Conservation (phyloP, 352 stramenopile genomes). For the Sclerospora graminicola region DNA sequence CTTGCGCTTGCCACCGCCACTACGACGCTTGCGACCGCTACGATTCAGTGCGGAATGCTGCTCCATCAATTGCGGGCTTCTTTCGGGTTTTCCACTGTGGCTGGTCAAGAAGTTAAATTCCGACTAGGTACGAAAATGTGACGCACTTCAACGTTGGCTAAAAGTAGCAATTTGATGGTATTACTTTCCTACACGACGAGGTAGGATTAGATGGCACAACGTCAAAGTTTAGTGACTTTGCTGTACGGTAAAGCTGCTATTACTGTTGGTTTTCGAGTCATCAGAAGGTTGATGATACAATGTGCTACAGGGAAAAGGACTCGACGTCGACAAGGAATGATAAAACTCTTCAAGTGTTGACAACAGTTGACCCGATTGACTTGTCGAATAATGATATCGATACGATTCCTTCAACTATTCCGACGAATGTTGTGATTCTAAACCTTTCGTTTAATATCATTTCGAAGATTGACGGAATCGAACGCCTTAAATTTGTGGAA, state of each 20-base stretch:
- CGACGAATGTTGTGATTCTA: too few species aligned
- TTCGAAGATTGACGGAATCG: conserved; percentile 29
- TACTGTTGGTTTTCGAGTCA: too few species aligned
- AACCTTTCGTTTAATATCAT: conserved; percentile 71
- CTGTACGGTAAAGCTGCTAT: too few species aligned
- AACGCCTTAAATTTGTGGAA: conserved; percentile 52
- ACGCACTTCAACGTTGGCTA: conserved; percentile 6
- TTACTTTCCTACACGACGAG: too few species aligned
- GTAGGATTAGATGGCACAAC: too few species aligned
- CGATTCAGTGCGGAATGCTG: conserved; percentile 5
- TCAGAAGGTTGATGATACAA: too few species aligned
- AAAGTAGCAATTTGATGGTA: too few species aligned
- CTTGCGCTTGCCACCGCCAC: conserved; percentile 27
- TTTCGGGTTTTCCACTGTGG: conserved; percentile 9
- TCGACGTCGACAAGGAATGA: conserved; percentile 45
- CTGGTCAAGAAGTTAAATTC: conserved; percentile 7
- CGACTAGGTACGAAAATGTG: conserved; percentile 12
- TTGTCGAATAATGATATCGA: conserved; percentile 74
- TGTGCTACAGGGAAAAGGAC: too few species aligned
- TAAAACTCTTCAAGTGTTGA: conserved; percentile 57
- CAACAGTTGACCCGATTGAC: conserved; percentile 55
- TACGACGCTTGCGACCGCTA: conserved; percentile 12
- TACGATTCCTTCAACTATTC: conserved; percentile 17
- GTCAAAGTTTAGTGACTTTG: too few species aligned
- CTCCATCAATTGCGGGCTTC: conserved; percentile 9